Evolutionary conservation across 495 filamentous ascomycete genomes (phyloP).

Genomic region (Hypoxylon lenormandii): DNA sequence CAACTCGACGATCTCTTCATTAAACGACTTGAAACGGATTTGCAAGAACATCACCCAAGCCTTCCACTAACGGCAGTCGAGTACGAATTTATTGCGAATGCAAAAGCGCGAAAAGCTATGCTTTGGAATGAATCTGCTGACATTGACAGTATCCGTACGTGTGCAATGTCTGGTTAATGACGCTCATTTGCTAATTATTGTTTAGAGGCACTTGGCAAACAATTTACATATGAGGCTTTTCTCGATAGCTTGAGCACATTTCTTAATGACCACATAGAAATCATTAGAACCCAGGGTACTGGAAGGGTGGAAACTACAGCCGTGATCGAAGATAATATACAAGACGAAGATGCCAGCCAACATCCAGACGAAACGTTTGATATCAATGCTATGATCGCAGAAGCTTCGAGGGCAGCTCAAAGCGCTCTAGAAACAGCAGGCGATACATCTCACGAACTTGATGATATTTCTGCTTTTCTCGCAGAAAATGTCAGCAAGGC

Average conservation of each 20-base stretch:
- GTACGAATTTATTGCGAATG: slow-evolving; percentile 75
- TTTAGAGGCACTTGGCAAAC: slow-evolving; percentile 71
- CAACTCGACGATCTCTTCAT: slow-evolving; percentile 82
- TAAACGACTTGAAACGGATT: slow-evolving; percentile 69
- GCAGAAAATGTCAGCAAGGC: slow-evolving; percentile 51
- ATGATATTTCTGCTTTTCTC: slow-evolving; percentile 50
- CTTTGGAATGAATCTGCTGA: slow-evolving; percentile 73
- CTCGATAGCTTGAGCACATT: slow-evolving; percentile 77
- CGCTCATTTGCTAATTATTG: slow-evolving; percentile 42
- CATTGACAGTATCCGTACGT: slow-evolving; percentile 67
- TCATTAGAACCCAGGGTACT: slow-evolving; percentile 66
- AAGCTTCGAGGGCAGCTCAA: slow-evolving; percentile 50
- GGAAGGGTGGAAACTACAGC: slow-evolving; percentile 57
- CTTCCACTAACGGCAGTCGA: slow-evolving; percentile 75
- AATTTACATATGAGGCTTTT: slow-evolving; percentile 85
- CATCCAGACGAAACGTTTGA: slow-evolving; percentile 42
- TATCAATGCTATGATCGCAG: slow-evolving; percentile 51
- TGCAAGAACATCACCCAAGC: slow-evolving; percentile 74
- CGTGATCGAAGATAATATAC: slow-evolving; percentile 48
- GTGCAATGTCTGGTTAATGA: not conserved
- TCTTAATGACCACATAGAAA: slow-evolving; percentile 78
- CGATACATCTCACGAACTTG: slow-evolving; percentile 36
- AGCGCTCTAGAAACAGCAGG: slow-evolving; percentile 28
- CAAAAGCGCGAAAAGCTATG: slow-evolving; percentile 73
- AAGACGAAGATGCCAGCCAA: slow-evolving; percentile 25